These are phyloP conservation scores for Cercospora brassicicola DNA, from an alignment of 2,329 filamentous ascomycete genomes.

Conservation along the genomic window DNA sequence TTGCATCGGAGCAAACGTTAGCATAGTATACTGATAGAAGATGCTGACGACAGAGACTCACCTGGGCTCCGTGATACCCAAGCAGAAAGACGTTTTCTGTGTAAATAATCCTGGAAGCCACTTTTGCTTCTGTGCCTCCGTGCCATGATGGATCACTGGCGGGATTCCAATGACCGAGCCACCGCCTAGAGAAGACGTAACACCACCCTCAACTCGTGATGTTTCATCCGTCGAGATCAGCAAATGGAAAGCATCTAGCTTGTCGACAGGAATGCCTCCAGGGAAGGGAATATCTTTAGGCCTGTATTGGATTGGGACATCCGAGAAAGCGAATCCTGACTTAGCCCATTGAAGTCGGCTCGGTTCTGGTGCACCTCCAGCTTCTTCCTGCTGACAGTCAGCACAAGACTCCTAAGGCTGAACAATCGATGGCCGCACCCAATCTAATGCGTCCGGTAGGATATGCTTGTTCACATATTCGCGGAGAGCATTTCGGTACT, in stretches of 20 bases:
- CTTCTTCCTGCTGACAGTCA: conserved; percentile 45
- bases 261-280: conserved; percentile 48
- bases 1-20: not conserved
- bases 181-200: conserved; percentile 59
- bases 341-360: conserved; percentile 43
- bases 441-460: conserved; percentile 59
- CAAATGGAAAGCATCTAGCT: conserved; percentile 60
- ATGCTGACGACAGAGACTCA: not conserved
- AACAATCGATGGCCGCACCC: conserved; percentile 41
- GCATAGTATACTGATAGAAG: not conserved
- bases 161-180: conserved; percentile 64
- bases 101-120: conserved; percentile 62
- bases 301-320: conserved; percentile 49
- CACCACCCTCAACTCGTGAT: conserved; percentile 48
- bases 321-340: conserved; percentile 47
- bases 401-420: not conserved
- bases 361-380: conserved; percentile 51
- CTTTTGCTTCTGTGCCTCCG: conserved; percentile 56
- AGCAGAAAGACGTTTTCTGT: conserved; percentile 61
- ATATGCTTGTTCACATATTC: conserved; percentile 61
- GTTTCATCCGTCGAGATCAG: conserved; percentile 38
- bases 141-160: conserved; percentile 64
- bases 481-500: conserved; percentile 58
- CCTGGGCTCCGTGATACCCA: conserved; percentile 64
- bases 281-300: conserved; percentile 45